phyloP scores from a whole-genome alignment of 441 rosid species.

The Populus hybrid region DNA sequence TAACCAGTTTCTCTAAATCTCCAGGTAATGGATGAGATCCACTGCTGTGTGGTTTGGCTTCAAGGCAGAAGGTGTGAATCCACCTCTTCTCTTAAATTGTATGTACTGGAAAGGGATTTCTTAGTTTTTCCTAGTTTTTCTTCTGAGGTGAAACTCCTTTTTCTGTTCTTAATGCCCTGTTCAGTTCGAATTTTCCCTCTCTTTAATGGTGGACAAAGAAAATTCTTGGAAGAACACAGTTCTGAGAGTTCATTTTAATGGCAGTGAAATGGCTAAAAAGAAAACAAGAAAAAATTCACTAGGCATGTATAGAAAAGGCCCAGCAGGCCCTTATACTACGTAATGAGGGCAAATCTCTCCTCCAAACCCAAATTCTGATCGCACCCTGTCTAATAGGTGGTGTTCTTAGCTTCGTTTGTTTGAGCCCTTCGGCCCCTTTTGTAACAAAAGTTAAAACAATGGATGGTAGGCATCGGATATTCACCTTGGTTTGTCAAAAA shows the following conservation, averaged over 20 bases:
- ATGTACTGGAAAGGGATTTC: not conserved
- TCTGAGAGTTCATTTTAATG: not conserved
- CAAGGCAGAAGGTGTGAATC: not conserved
- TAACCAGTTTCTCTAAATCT: not conserved
- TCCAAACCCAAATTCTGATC: not conserved
- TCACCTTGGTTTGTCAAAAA: no score
- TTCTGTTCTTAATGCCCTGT: not conserved
- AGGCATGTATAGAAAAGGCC: no score
- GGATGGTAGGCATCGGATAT: no score
- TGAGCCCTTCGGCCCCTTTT: not conserved
- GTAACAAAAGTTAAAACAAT: not conserved
- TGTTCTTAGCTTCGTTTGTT: not conserved
- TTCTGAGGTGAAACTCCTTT: not conserved
- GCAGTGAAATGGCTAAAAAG: no score
- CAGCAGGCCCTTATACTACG: no score
- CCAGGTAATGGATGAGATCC: slow-evolving; percentile 20
- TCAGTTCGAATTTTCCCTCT: not conserved
- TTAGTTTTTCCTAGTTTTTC: not conserved
- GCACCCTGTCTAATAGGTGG: not conserved
- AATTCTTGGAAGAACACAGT: not conserved
- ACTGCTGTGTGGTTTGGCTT: not conserved
- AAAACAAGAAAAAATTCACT: no score
- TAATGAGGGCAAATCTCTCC: no score
- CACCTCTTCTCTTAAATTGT: not conserved
- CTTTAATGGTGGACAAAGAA: not conserved